Conservation (phyloP, 2,329 filamentous ascomycete species). For the Sclerotinia borealis region DNA sequence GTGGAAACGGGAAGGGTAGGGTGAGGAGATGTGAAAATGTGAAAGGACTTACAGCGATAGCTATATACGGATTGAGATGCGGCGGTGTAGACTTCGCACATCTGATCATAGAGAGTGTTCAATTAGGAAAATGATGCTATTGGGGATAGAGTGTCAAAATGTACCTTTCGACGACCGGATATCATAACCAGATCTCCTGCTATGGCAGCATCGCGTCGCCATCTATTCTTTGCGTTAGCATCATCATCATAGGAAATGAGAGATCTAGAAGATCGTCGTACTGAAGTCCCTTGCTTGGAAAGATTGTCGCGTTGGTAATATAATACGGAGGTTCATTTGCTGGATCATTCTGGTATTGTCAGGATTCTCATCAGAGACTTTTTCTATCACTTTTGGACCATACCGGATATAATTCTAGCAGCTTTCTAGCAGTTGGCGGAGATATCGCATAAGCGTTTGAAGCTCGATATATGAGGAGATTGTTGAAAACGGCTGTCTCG, state of each 20-base stretch:
- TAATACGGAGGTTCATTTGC: constrained; percentile 41
- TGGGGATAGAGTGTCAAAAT: neutral
- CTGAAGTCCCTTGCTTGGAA: constrained; percentile 34
- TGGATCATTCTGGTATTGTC: constrained; percentile 36
- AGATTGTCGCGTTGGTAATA: constrained; percentile 32
- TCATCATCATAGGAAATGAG: neutral
- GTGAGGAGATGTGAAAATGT: neutral
- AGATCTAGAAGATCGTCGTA: neutral
- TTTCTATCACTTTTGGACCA: neutral
- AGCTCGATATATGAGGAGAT: constrained; percentile 37
- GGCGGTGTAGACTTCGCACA: constrained; percentile 38
- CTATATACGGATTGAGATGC: constrained; percentile 37
- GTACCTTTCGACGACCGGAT: constrained; percentile 36
- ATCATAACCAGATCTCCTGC: constrained; percentile 45
- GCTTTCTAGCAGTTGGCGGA: constrained; percentile 37
- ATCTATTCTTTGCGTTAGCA: constrained; percentile 20
- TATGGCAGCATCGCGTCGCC: constrained; percentile 41
- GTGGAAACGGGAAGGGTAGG: neutral
- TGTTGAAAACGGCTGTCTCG: constrained; percentile 39
- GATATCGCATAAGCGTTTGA: constrained; percentile 39
- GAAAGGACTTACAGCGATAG: constrained; percentile 36
- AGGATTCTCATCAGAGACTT: neutral
- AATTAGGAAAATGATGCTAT: neutral
- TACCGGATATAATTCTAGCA: constrained; percentile 42
- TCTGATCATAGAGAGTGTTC: constrained; percentile 17